Evolutionary conservation across 2,329 filamentous ascomycete genomes (phyloP).

Genomic region (Aureobasidium subglaciale): DNA sequence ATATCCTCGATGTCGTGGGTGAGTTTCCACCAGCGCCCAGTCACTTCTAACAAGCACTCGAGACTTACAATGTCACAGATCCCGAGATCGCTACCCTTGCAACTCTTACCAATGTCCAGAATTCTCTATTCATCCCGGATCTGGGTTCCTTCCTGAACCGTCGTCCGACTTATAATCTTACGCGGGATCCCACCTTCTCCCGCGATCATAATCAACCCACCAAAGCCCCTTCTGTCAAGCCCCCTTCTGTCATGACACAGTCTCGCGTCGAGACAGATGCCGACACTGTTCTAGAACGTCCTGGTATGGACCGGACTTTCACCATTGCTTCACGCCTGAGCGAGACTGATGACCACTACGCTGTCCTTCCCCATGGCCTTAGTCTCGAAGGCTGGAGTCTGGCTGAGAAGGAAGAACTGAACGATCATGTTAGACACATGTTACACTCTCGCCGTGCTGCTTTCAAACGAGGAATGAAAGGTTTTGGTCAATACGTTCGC

Average conservation of each 20-base stretch:
- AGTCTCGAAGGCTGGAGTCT: conserved; percentile 67
- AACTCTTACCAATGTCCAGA: conserved; percentile 82
- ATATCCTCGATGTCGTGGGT: conserved; percentile 64
- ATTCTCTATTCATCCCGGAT: conserved; percentile 78
- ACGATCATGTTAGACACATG: conserved; percentile 84
- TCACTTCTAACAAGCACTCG: neutral
- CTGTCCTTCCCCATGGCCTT: conserved; percentile 68
- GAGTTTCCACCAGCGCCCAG: conserved; percentile 26
- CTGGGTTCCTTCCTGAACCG: conserved; percentile 70
- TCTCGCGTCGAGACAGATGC: conserved; percentile 13
- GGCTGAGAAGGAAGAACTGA: conserved; percentile 67
- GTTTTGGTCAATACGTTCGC: conserved; percentile 71
- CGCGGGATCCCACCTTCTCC: conserved; percentile 37
- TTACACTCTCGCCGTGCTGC: conserved; percentile 72
- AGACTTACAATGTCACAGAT: conserved; percentile 45
- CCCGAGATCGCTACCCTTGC: conserved; percentile 77
- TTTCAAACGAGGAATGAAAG: conserved; percentile 72
- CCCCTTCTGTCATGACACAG: conserved; percentile 8
- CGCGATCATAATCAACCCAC: neutral
- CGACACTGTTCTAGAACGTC: conserved; percentile 3
- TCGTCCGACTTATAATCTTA: conserved; percentile 69
- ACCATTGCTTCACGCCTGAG: conserved; percentile 61
- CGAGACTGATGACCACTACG: conserved; percentile 65
- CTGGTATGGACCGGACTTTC: neutral
- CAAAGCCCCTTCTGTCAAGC: conserved; percentile 22